Evolutionary conservation across 2,329 filamentous ascomycete species (phyloP).

Genomic region (Fusarium anguioides): DNA sequence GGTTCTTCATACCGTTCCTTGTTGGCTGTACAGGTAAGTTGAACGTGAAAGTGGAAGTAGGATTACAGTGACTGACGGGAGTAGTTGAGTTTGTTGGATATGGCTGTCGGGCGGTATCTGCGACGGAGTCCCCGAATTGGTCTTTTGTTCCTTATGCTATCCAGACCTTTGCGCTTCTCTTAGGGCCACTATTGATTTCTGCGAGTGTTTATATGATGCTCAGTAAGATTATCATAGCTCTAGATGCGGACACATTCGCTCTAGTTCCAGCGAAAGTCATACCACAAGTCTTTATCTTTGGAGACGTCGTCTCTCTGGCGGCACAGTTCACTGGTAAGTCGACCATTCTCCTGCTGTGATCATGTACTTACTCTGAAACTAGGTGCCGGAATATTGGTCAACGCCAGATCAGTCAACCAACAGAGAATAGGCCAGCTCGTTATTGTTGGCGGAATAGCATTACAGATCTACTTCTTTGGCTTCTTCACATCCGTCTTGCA

Average conservation of each 20-base stretch:
- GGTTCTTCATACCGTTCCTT: conserved; percentile 63
- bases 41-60: no score
- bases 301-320: conserved; percentile 58
- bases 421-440: conserved; percentile 55
- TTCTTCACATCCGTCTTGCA: conserved; percentile 61
- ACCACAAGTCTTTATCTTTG: conserved; percentile 61
- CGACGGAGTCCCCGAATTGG: conserved; percentile 51
- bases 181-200: conserved; percentile 55
- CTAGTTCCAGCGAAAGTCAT: conserved; percentile 56
- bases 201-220: conserved; percentile 59
- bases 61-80: neutral
- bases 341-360: fast-evolving
- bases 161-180: conserved; percentile 50
- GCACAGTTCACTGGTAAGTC: conserved; percentile 30
- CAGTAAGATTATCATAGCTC: conserved; percentile 51
- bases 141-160: conserved; percentile 49
- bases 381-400: conserved; percentile 36
- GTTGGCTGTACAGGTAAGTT: conserved; percentile 59
- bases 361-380: neutral
- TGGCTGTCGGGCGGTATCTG: conserved; percentile 58
- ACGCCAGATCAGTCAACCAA: conserved; percentile 33
- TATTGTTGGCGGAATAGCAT: conserved; percentile 61
- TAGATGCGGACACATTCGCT: conserved; percentile 53
- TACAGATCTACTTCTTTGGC: conserved; percentile 65
- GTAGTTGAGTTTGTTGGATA: conserved; percentile 51